A percentile compares a stretch with the other conserved stretches of the same genome.
Evolutionary conservation across 371 early-diverging fungal species (phyloP).

Genomic region (Dichotomocladium elegans): DNA sequence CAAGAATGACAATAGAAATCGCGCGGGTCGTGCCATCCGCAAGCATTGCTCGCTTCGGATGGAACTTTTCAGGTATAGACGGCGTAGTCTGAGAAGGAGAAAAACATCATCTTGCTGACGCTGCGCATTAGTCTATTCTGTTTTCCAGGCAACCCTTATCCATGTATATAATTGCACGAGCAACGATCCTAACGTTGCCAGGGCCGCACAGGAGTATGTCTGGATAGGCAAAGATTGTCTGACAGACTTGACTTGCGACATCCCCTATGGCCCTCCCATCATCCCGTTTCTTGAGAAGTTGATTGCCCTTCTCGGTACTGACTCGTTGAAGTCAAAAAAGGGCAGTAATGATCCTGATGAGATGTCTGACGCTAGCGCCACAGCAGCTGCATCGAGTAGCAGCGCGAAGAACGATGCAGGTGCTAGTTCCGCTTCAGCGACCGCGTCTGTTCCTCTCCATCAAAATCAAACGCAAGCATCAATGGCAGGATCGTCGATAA

Average conservation of each 20-base stretch:
- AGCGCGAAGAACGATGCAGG: too few relatives aligned
- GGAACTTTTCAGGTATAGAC: constrained; percentile 41
- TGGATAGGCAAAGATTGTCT: constrained; percentile 31
- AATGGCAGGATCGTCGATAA: neutral
- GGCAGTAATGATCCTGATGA: constrained; percentile 1
- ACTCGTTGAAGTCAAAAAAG: neutral
- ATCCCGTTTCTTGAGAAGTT: constrained; percentile 29
- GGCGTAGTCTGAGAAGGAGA: too few relatives aligned
- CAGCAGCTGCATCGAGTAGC: constrained; percentile 1
- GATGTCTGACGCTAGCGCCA: neutral
- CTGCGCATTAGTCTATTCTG: constrained; percentile 27
- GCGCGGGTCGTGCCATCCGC: constrained; percentile 28
- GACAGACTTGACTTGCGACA: constrained; percentile 21
- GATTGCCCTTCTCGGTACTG: constrained; percentile 14
- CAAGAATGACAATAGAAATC: constrained; percentile 48
- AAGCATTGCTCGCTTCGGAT: constrained; percentile 33
- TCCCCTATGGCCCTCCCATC: constrained; percentile 31
- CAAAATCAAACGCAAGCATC: neutral
- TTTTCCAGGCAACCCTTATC: constrained; percentile 38
- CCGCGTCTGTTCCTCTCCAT: too few relatives aligned
- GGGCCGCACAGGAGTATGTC: constrained; percentile 25
- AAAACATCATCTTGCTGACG: neutral
- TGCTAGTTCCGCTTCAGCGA: too few relatives aligned
- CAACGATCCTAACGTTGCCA: constrained; percentile 17
- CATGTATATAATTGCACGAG: constrained; percentile 41